A percentile compares a stretch with the other conserved stretches of the same genome.
Evolutionary conservation across 257 asterid species (phyloP).

Genomic region (Jasminum sambac): DNA sequence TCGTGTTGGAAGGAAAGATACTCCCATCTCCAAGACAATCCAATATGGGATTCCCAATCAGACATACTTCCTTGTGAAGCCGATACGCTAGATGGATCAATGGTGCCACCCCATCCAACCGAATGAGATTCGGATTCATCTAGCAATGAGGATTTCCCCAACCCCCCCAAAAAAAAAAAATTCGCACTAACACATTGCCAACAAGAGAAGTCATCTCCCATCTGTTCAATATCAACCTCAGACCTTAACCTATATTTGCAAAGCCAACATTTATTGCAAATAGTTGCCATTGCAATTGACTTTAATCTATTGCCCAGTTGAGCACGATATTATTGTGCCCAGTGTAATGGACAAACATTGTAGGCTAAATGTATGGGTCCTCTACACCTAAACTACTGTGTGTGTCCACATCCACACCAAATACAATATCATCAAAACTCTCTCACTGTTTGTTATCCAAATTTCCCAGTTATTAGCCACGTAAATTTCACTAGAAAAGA

Average conservation of each 20-base stretch:
- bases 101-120: slow-evolving; percentile 75
- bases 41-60: slow-evolving; percentile 93
- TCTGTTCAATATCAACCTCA: slow-evolving; percentile 77
- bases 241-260: slow-evolving; percentile 82
- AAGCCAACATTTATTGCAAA: slow-evolving; percentile 20
- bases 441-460: neutral
- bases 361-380: too few relatives aligned
- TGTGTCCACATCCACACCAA: too few relatives aligned
- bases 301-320: too few relatives aligned
- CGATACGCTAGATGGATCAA: slow-evolving; percentile 57
- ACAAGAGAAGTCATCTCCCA: slow-evolving; percentile 63
- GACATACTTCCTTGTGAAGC: slow-evolving; percentile 52
- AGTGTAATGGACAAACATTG: too few relatives aligned
- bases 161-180: too few relatives aligned
- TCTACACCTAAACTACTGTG: too few relatives aligned
- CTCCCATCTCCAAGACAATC: slow-evolving; percentile 88
- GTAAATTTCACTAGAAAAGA: neutral
- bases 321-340: too few relatives aligned
- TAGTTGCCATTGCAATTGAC: neutral
- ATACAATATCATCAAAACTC: neutral
- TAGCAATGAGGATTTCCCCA: slow-evolving; percentile 33
- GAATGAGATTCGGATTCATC: slow-evolving; percentile 70
- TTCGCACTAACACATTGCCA: slow-evolving; percentile 84
- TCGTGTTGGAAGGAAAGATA: slow-evolving; percentile 65
- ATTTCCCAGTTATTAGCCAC: neutral